A percentile compares a stretch with the other conserved stretches of the same genome.
These are phyloP conservation scores for Penicillium brevicompactum DNA, from an alignment of 2,329 filamentous ascomycete species.

Conservation along the genomic window DNA sequence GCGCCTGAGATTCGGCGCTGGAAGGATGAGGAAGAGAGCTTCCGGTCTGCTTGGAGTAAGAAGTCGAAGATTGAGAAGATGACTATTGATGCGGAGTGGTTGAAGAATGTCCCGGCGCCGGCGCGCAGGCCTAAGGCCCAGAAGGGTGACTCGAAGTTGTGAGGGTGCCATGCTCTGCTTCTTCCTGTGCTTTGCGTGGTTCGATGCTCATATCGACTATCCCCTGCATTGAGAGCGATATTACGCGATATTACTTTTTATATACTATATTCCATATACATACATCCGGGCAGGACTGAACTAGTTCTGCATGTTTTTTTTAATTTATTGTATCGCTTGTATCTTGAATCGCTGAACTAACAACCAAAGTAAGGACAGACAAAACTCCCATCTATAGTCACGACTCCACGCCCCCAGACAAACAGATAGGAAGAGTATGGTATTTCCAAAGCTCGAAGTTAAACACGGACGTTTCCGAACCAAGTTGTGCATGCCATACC, in stretches of 20 bases:
- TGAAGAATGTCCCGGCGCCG: slow-evolving; percentile 41
- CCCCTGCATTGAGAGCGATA: too few relatives aligned
- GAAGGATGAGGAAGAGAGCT: slow-evolving; percentile 59
- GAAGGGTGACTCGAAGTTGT: slow-evolving; percentile 30
- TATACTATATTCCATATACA: not conserved
- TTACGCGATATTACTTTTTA: not conserved
- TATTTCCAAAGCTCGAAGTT: slow-evolving; percentile 15
- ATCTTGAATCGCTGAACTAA: slow-evolving; percentile 14
- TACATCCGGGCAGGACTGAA: not conserved
- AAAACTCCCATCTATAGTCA: slow-evolving; percentile 22
- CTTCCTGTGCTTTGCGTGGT: not conserved
- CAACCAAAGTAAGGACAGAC: slow-evolving; percentile 6
- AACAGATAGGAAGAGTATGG: not conserved
- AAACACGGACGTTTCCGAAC: slow-evolving; percentile 10
- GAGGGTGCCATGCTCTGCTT: not conserved
- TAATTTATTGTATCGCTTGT: slow-evolving; percentile 12
- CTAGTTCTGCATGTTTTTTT: slow-evolving; percentile 9
- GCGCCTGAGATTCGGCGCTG: slow-evolving; percentile 59
- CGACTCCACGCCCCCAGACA: slow-evolving; percentile 2
- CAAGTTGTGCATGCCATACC: slow-evolving; percentile 2
- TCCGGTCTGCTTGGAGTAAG: slow-evolving; percentile 56
- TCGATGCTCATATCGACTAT: slow-evolving; percentile 1
- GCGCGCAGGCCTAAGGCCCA: slow-evolving; percentile 26
- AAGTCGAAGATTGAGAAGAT: slow-evolving; percentile 57
- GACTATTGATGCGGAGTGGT: slow-evolving; percentile 58